Conservation (phyloP, 2,329 filamentous ascomycete genomes). For the Sporothrix luriei region DNA sequence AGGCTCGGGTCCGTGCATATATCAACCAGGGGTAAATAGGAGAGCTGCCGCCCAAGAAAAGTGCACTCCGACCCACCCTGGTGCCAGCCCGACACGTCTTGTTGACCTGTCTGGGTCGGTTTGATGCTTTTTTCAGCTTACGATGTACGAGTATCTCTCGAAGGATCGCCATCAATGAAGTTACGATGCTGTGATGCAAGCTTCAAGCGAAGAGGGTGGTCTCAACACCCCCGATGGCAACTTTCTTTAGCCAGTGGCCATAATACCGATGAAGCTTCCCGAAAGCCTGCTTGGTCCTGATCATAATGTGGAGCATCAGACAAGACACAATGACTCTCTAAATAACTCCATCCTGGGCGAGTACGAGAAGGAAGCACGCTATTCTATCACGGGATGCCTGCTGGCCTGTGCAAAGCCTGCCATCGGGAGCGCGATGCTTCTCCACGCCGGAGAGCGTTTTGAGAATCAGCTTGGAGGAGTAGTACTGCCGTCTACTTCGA, state of each 20-base stretch:
- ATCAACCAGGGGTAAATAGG: conserved; percentile 27
- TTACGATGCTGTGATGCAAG: neutral
- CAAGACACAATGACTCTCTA: neutral
- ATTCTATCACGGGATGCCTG: conserved; percentile 13
- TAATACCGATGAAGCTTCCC: neutral
- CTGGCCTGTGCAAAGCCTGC: conserved; percentile 22
- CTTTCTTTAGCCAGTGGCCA: neutral
- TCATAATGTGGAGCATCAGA: neutral
- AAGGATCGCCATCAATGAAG: no score
- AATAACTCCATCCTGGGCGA: neutral
- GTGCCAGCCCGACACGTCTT: neutral
- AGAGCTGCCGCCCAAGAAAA: conserved; percentile 15
- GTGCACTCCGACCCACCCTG: conserved; percentile 1
- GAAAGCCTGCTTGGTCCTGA: neutral
- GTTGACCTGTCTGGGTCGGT: neutral
- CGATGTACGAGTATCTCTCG: conserved; percentile 10
- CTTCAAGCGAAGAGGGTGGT: neutral
- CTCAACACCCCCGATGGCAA: conserved; percentile 7
- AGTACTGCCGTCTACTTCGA: neutral
- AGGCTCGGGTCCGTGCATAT: conserved; percentile 23
- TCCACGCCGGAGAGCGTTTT: conserved; percentile 19
- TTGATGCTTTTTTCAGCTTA: neutral
- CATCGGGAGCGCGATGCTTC: conserved; percentile 4
- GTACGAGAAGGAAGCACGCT: conserved; percentile 15
- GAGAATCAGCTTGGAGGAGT: neutral